These are phyloP conservation scores for Pseudozyma sp. DNA, from an alignment of 1,284 basidiomycete genomes.

Conservation along the genomic window DNA sequence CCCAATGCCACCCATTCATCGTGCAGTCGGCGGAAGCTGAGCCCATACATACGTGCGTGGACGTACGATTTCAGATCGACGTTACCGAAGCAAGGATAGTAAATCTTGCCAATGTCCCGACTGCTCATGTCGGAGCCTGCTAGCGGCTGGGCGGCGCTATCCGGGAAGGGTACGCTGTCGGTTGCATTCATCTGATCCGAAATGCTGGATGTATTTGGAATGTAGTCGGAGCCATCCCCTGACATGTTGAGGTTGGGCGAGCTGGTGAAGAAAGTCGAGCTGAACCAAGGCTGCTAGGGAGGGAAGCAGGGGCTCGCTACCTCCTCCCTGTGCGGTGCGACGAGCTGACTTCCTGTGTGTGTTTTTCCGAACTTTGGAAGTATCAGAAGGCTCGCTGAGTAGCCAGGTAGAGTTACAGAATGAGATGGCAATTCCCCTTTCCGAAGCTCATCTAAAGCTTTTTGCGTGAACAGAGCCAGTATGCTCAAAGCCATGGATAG, in stretches of 20 bases:
- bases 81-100: slow-evolving; percentile 39
- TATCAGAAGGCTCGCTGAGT: no score
- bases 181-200: background rate
- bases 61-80: slow-evolving; percentile 29
- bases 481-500: no score
- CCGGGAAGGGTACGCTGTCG: background rate
- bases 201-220: background rate
- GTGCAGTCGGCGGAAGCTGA: slow-evolving; percentile 38
- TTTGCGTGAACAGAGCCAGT: no score
- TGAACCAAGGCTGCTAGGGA: slow-evolving; percentile 9
- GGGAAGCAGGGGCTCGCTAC: slow-evolving; percentile 10
- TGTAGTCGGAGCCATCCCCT: background rate
- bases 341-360: background rate
- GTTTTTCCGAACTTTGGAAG: background rate
- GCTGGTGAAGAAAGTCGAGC: background rate
- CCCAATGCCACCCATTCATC: slow-evolving; percentile 44
- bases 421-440: no score
- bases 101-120: slow-evolving; percentile 7
- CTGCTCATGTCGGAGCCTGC: background rate
- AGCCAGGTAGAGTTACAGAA: no score
- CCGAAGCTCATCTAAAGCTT: no score
- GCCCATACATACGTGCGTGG: slow-evolving; percentile 31
- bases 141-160: background rate
- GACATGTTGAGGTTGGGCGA: slow-evolving; percentile 10
- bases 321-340: slow-evolving; percentile 10